phyloP scores from a whole-genome alignment of 176 grass and related monocot genomes.

The Aegilops tauschii region DNA sequence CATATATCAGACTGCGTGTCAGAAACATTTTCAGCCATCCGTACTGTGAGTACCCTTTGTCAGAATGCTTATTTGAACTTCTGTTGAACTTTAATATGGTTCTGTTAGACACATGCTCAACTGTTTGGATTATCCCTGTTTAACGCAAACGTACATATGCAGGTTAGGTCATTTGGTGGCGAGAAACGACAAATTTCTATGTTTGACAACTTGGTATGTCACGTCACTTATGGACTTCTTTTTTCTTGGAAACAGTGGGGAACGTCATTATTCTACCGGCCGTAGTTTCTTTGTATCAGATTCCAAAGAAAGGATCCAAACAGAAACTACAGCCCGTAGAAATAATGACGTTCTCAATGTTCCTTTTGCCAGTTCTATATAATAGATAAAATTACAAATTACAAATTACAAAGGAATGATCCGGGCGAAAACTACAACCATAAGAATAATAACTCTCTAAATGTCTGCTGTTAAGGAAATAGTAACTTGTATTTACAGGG shows the following conservation, averaged over 20 bases:
- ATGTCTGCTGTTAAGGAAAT: neutral
- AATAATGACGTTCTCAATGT: neutral
- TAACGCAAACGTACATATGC: constrained; percentile 26
- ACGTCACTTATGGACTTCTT: neutral
- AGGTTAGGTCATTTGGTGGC: constrained; percentile 96
- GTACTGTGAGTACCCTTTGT: constrained; percentile 66
- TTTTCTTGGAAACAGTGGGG: neutral
- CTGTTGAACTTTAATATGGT: constrained; percentile 8
- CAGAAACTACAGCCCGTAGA: neutral
- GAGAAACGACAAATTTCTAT: constrained; percentile 91
- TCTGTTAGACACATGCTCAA: constrained; percentile 1
- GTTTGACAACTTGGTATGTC: constrained; percentile 76
- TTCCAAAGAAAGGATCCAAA: neutral
- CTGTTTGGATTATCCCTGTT: constrained; percentile 29
- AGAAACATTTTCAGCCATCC: constrained; percentile 96
- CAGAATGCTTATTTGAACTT: neutral
- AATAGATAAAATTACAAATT: neutral
- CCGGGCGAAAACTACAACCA: neutral
- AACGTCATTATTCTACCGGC: neutral
- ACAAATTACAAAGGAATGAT: neutral
- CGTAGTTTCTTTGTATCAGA: neutral
- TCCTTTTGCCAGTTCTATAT: neutral
- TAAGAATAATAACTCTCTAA: neutral
- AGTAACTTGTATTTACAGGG: neutral
- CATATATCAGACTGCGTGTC: constrained; percentile 84